Evolutionary conservation across 495 filamentous ascomycete species (phyloP).

Genomic region (Durotheca rogersii): DNA sequence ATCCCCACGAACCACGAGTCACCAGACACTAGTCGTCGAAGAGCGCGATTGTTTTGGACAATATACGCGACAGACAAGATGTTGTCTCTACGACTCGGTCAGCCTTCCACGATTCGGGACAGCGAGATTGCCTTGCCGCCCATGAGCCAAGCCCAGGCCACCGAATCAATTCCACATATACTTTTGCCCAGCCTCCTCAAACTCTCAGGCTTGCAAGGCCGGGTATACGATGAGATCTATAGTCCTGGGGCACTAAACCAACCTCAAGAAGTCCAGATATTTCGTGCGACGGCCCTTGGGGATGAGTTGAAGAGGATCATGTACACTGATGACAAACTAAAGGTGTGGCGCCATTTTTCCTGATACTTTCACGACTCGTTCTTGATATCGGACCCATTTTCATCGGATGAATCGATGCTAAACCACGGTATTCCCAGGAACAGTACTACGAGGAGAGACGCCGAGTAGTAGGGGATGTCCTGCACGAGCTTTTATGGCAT

Average conservation of each 20-base stretch:
- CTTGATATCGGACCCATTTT: not conserved
- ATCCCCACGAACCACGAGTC: not conserved
- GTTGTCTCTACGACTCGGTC: not conserved
- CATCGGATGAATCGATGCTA: not conserved
- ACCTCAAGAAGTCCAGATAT: not conserved
- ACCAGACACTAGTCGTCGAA: not conserved
- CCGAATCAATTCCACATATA: not conserved
- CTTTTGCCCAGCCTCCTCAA: not conserved
- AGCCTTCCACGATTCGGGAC: not conserved
- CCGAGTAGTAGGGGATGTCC: not conserved
- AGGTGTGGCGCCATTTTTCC: not conserved
- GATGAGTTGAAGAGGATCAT: not conserved
- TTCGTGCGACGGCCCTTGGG: not conserved
- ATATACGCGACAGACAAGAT: not conserved
- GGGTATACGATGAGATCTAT: not conserved
- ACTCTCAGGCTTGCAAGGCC: not conserved
- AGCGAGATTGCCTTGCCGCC: not conserved
- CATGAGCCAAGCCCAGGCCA: not conserved
- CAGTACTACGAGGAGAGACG: not conserved
- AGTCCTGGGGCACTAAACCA: not conserved
- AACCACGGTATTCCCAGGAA: not conserved
- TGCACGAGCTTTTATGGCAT: not conserved
- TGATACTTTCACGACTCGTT: not conserved
- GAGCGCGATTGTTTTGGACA: not conserved
- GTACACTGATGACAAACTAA: not conserved